Percentiles rank a stretch among this genome's conserved stretches.
Conservation (phyloP, 2,329 filamentous ascomycete genomes). For the Exophiala bonariae region DNA sequence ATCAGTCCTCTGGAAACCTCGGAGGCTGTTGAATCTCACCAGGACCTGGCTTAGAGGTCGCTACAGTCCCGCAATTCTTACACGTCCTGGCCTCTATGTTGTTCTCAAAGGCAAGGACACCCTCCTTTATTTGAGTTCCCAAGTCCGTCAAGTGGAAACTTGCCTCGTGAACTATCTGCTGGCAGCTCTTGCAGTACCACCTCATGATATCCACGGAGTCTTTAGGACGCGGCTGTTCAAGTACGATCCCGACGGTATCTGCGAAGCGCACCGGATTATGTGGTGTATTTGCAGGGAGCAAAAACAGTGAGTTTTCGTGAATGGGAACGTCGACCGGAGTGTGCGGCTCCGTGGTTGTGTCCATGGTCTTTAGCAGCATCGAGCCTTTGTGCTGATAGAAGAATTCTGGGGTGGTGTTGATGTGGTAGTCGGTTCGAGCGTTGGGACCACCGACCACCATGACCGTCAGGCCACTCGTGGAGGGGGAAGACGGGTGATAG, state of each 20-base stretch:
- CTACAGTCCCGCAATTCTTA: conserved; percentile 71
- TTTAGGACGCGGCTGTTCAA: conserved; percentile 78
- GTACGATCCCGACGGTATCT: conserved; percentile 87
- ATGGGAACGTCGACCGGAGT: conserved; percentile 83
- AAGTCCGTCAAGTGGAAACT: conserved; percentile 86
- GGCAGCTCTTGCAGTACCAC: conserved; percentile 83
- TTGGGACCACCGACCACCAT: conserved; percentile 94
- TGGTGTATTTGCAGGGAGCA: conserved; percentile 89
- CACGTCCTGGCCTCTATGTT: conserved; percentile 73
- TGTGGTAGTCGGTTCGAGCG: conserved; percentile 95
- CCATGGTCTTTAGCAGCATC: conserved; percentile 92
- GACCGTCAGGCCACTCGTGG: conserved; percentile 91
- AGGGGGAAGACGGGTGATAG: conserved; percentile 65
- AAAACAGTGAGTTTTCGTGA: conserved; percentile 88
- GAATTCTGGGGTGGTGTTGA: conserved; percentile 94
- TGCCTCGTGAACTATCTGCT: conserved; percentile 76
- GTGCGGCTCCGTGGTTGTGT: conserved; percentile 53
- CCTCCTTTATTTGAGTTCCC: conserved; percentile 90
- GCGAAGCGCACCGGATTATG: conserved; percentile 94
- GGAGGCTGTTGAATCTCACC: conserved; percentile 46
- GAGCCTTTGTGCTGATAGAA: conserved; percentile 95
- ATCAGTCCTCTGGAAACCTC: conserved; percentile 30
- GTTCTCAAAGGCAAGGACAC: conserved; percentile 77
- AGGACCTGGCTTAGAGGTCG: conserved; percentile 52
- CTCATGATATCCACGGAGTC: conserved; percentile 74